Evolutionary conservation across 495 filamentous ascomycete species (phyloP), one percentile per base, ranked within the genome.

Genomic region (Tirmania nivea): DNA sequence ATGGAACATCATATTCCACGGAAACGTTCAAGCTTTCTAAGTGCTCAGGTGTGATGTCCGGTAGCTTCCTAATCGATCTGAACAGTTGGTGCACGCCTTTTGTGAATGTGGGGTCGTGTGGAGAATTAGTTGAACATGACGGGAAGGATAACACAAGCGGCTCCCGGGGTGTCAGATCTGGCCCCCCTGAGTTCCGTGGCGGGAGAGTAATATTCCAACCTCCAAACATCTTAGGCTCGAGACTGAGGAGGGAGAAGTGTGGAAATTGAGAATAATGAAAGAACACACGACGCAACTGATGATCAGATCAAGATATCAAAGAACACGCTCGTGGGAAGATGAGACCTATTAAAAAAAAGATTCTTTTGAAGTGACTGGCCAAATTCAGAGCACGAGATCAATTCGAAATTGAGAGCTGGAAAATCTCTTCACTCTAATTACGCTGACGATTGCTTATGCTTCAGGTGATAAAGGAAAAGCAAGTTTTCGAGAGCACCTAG

Each of bases 1-100:
- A 25, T 14, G 61, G 61, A n/a, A 64, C 54, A 55, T 56, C 49
- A 52, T 64, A 59, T 52, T 65, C 59, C 16, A 64, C 58, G 10
- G 55, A 63, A 53, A 64, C 52, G 17, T 62, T 62, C 35, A 65
- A 56, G 14, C 53, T 20, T 25, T 59, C 57, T 25, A 65, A 56
- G 49, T 65, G 62, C n/a, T 57, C 51, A 36, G 56, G 49, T 9
- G 56, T 64, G 25, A 61, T 59, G 49, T 65, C 62, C 35, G 62
- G 59, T 25, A 57, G 59, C 42, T 63, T 65, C 50, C 55, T 58
- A 21, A 64, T 61, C 17, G 12, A 19, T 19, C 3, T 45, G 17
- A 45, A 45, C 39, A 45, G 8, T 19, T 14, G 12, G 17, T 45
- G 17, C 14, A 45, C 14, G 39, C 17, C 39, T 6, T 45, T 45